Percentiles rank a stretch among this genome's conserved stretches.
These are phyloP conservation scores for Pseudogymnoascus sp. DNA, from an alignment of 2,329 filamentous ascomycete genomes.

Conservation along the genomic window DNA sequence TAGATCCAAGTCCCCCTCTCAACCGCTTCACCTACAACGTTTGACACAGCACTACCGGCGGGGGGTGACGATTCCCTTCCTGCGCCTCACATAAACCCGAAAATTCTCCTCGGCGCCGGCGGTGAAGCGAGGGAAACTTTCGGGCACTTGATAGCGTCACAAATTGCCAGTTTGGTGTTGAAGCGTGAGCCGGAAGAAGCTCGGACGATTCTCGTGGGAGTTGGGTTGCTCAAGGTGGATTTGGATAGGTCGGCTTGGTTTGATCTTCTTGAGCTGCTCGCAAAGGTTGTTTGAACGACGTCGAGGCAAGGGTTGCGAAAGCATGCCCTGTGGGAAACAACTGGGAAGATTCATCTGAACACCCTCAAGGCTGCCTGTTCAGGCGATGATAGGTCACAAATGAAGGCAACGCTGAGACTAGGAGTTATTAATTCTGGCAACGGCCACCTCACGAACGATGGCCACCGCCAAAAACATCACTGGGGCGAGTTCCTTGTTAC, in stretches of 20 bases:
- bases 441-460: background rate
- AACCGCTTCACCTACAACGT: slow-evolving; percentile 53
- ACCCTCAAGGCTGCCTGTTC: background rate
- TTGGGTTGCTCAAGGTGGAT: slow-evolving; percentile 46
- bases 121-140: slow-evolving; percentile 70
- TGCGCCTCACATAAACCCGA: slow-evolving; percentile 73
- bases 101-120: slow-evolving; percentile 77
- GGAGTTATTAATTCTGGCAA: background rate
- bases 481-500: background rate
- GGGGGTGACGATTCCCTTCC: slow-evolving; percentile 49
- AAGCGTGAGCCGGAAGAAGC: slow-evolving; percentile 59
- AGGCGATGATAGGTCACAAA: too few species aligned
- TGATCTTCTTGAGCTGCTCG: slow-evolving; percentile 55
- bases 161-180: slow-evolving; percentile 74
- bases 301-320: background rate
- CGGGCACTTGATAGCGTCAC: slow-evolving; percentile 81
- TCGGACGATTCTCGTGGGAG: slow-evolving; percentile 52
- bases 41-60: slow-evolving; percentile 42
- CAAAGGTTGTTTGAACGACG: slow-evolving; percentile 39
- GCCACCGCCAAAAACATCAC: background rate
- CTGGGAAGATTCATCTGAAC: background rate
- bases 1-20: slow-evolving; percentile 73
- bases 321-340: background rate
- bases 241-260: slow-evolving; percentile 49
- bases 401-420: background rate